Conservation (phyloP, 1,284 basidiomycete genomes). For the Apiotrichum mycotoxinovorans region DNA sequence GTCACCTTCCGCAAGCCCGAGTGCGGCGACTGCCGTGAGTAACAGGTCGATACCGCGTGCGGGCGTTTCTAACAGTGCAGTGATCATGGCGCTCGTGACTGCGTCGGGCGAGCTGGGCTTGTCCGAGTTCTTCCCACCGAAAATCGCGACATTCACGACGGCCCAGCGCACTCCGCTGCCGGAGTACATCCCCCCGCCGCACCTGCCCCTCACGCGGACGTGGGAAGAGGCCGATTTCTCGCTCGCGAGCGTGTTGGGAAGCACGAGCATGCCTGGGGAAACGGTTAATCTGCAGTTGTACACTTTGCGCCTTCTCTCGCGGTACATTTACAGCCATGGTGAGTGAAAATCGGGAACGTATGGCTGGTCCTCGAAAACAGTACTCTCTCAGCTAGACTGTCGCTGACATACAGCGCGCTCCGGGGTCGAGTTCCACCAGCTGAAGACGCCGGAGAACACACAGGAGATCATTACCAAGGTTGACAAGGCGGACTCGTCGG, state of each 20-base stretch:
- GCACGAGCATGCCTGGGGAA: constrained; percentile 30
- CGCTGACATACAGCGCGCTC: constrained; percentile 23
- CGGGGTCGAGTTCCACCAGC: constrained; percentile 42
- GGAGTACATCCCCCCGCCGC: constrained; percentile 38
- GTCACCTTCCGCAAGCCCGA: constrained; percentile 52
- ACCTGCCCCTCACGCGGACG: constrained; percentile 52
- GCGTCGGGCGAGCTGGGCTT: constrained; percentile 53
- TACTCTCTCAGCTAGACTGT: neutral
- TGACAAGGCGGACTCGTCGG: constrained; percentile 19
- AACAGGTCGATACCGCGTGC: neutral
- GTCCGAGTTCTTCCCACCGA: constrained; percentile 53
- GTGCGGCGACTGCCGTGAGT: constrained; percentile 57
- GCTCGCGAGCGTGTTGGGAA: constrained; percentile 46
- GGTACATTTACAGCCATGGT: constrained; percentile 52
- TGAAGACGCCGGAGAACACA: constrained; percentile 30
- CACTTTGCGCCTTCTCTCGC: constrained; percentile 51
- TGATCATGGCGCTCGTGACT: constrained; percentile 54
- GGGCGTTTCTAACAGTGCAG: constrained; percentile 25
- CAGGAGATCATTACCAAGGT: constrained; percentile 27
- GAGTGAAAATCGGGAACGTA: constrained; percentile 8
- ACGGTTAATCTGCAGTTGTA: constrained; percentile 49
- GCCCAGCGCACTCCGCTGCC: constrained; percentile 2
- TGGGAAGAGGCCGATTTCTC: constrained; percentile 53
- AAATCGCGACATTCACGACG: constrained; percentile 24
- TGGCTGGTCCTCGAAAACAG: no score